Evolutionary conservation across 305 asterid genomes (phyloP).

Genomic region (Solanum hybrid): DNA sequence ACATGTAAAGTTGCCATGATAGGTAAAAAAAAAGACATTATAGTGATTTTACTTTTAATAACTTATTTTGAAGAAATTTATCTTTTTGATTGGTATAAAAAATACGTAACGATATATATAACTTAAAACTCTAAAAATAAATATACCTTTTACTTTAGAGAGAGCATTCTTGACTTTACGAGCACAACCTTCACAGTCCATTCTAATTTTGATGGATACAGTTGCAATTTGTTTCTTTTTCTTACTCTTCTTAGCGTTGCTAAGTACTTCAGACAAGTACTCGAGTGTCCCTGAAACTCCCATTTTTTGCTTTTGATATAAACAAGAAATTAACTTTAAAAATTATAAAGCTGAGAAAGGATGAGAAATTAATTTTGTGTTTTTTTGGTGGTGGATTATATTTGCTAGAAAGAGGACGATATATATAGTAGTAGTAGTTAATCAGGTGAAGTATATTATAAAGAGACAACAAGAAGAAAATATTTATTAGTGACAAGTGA

Average conservation of each 20-base stretch:
- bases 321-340: not conserved
- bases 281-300: conserved; percentile 76
- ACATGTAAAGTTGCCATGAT: not conserved
- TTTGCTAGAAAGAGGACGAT: not conserved
- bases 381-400: not conserved
- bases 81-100: not conserved
- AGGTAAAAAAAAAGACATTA: not conserved
- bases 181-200: conserved; percentile 88
- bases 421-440: not conserved
- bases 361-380: not conserved
- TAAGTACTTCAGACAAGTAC: conserved; percentile 50
- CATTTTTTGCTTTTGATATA: conserved; percentile 6
- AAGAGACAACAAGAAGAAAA: not conserved
- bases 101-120: not conserved
- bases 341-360: not conserved
- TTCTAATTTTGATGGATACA: conserved; percentile 57
- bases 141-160: conserved; percentile 56
- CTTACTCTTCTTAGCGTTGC: conserved; percentile 40
- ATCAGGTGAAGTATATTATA: not conserved
- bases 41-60: not conserved
- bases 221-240: conserved; percentile 49
- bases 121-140: not conserved
- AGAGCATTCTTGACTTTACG: conserved; percentile 50
- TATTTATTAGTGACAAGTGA: not conserved
- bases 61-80: not conserved